Conservation (phyloP, 192 early-diverging fungal species). For the Lobulomyces angularis region DNA sequence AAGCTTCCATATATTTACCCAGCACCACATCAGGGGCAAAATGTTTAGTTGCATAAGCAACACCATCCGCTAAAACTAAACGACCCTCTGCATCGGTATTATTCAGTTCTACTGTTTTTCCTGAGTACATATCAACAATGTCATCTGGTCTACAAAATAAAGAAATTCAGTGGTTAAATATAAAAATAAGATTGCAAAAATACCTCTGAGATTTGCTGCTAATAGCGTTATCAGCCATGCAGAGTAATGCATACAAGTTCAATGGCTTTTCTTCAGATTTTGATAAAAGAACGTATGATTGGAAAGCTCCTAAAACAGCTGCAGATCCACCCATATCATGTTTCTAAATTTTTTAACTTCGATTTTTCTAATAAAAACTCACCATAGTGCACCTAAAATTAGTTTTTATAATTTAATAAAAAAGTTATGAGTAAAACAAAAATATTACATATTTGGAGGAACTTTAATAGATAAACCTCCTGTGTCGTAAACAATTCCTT, state of each 20-base stretch:
- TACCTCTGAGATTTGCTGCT: too few species aligned
- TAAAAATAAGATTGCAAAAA: too few species aligned
- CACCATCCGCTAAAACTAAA: conserved; percentile 31
- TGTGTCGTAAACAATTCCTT: conserved; percentile 47
- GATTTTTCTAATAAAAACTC: too few species aligned
- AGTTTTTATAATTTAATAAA: too few species aligned
- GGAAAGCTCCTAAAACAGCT: conserved; percentile 31
- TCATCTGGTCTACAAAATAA: conserved; percentile 24
- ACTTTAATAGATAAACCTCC: conserved; percentile 33
- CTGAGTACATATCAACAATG: conserved; percentile 26
- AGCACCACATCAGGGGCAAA: conserved; percentile 26
- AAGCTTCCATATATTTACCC: too few species aligned
- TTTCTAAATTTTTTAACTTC: conserved; percentile 17
- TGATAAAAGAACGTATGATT: conserved; percentile 24
- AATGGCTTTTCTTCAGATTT: conserved; percentile 5
- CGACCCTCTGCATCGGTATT: conserved; percentile 42
- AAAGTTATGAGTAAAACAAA: conserved; percentile 3
- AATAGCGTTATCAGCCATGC: conserved; percentile 40
- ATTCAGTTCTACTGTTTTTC: conserved; percentile 44
- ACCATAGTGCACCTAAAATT: too few species aligned
- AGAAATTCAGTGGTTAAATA: too few species aligned
- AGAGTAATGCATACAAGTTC: conserved; percentile 26
- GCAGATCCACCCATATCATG: conserved; percentile 42
- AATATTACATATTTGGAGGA: conserved; percentile 14
- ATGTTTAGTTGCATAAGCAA: conserved; percentile 34